phyloP scores from a whole-genome alignment of 2,329 filamentous ascomycete genomes.

The Intubia oerlemansii region DNA sequence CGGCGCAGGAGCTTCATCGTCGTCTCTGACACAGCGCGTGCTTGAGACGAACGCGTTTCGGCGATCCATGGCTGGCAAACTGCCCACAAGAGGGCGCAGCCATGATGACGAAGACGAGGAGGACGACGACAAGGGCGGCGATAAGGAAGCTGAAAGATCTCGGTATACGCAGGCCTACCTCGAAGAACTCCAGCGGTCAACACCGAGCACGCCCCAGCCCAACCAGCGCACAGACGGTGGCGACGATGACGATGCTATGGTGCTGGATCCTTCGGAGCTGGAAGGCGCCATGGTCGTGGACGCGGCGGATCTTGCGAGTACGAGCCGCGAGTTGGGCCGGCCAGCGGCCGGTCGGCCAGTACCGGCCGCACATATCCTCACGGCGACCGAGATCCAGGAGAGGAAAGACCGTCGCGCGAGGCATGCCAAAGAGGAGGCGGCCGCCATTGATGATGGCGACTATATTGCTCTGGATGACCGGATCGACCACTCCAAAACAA shows the following conservation, averaged over 20 bases:
- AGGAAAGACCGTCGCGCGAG: constrained; percentile 80
- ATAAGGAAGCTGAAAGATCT: constrained; percentile 42
- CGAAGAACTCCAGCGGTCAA: constrained; percentile 66
- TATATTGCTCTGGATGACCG: constrained; percentile 48
- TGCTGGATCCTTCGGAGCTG: constrained; percentile 35
- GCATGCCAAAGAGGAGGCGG: constrained; percentile 28
- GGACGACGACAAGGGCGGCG: constrained; percentile 16
- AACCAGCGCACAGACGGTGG: no score
- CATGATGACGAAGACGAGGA: constrained; percentile 21
- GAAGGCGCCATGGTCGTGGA: constrained; percentile 46
- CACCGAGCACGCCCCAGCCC: constrained; percentile 61
- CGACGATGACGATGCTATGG: constrained; percentile 28
- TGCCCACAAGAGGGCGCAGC: constrained; percentile 28
- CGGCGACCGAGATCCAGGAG: constrained; percentile 67
- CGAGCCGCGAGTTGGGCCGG: constrained; percentile 6
- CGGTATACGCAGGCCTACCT: constrained; percentile 76
- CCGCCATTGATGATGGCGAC: no score
- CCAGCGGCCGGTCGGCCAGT: constrained; percentile 9
- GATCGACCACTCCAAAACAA: no score
- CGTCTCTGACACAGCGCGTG: constrained; percentile 11
- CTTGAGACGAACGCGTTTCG: constrained; percentile 18
- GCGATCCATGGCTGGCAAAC: constrained; percentile 20
- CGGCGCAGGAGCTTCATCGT: no score
- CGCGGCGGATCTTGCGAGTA: constrained; percentile 15
- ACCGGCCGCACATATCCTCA: constrained; percentile 34